Evolutionary conservation across 176 grass and related monocot genomes (phyloP), one percentile per base, ranked within the genome.

Genomic region (Ananas comosus): DNA sequence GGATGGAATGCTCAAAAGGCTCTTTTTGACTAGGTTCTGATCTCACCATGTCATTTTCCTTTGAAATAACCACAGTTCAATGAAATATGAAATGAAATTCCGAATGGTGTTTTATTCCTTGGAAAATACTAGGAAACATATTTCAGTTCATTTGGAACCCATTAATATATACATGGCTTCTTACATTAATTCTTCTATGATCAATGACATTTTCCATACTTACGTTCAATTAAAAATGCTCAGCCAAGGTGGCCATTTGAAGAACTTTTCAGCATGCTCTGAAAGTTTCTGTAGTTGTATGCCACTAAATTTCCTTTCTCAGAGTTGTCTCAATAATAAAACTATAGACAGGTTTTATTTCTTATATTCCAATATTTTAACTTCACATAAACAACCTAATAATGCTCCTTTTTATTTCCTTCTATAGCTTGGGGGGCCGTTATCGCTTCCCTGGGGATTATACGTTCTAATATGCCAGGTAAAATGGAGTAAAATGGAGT

Each of bases 381-480:
- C 42, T 48, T 67, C 13, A 67, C 13, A 67, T 14, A 67, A 59
- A 59, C 17, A 56, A 56, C 22, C 56, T 61, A 61, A 61, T 61
- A 61, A 61, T n/a, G 56, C 16, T 61, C 17, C 4, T 61, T 7
- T 61, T 10, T 61, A 19, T 61, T 18, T 65, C 56, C 67, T 78
- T 67, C 11, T 22, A 96, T 22, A 96, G 92, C 81, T 96, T 71
- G 88, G 92, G 16, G 92, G 94, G 3, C 86, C 84, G 1, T 56
- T 99, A 9, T 99, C 94, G 74, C 87, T 99, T 71, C 94, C 94
- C 72, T 99, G 94, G 94, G 94, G 87, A 25, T 79, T 99, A n/a
- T 99, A 99, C 16, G 94, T 99, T 50, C 78, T 99, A 71, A 80
- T 99, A 90, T 99, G 89, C 52, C 94, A 93, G 89, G 94, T 99